Evolutionary conservation across 1,284 basidiomycete genomes (phyloP), one percentile per base, ranked within the genome.

Genomic region (Trichosporon inkin): DNA sequence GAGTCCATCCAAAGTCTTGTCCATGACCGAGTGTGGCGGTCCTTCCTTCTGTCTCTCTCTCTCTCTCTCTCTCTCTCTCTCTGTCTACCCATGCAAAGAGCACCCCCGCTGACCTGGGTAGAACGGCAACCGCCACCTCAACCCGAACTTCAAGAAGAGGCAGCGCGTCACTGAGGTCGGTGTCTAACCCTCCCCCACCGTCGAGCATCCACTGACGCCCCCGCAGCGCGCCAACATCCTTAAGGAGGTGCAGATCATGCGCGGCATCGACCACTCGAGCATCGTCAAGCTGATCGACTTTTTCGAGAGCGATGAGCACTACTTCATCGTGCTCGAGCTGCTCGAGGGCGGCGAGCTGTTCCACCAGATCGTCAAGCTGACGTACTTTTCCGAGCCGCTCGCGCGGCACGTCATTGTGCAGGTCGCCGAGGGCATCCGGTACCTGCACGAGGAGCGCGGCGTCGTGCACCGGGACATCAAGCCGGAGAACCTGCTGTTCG

Each of bases 221-320:
- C 58, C 67, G 60, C 80, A 99, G 94, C 90, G 96, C 67, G 88
- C 94, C 64, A 98, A 98, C 76, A 97, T 99, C 61, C 85, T 99
- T 69, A 99, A 99, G 84, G 96, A 99, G 85, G 96, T 99, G 6
- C 93, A 97, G 79, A 99, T 99, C 71, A 99, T 99, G 96, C 90
- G 95, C 35, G 92, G 92, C 20, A 88, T 87, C 62, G 88, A 88
- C 67, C 93, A 99, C 73, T 86, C 90, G 7, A 85, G 87, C 34
- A 89, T 99, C 68, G 88, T 99, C 73, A 92, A 91, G 76, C 85
- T 97, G 11, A 79, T 87, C 47, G 88, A 86, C 41, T 97, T 97
- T 74, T 89, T 87, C 62, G 96, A 99, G 79, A 92, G 91, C 16
- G 82, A 84, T 28, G 94, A 99, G 68, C 85, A 96, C 74, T 99